These are phyloP conservation scores for Kwoniella mangroviensis DNA, from an alignment of 768 basidiomycete species.

Conservation along the genomic window DNA sequence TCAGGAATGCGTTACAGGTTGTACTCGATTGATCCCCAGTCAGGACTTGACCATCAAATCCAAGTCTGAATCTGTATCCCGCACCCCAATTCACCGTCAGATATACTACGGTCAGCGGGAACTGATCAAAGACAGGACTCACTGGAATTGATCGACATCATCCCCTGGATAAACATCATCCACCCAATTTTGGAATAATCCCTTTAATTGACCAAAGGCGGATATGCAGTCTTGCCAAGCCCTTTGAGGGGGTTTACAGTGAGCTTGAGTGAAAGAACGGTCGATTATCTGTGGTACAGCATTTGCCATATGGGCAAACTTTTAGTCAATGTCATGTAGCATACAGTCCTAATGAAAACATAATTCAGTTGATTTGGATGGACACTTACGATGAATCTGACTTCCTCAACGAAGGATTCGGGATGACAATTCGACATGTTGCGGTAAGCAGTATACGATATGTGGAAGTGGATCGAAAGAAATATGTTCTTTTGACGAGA, in stretches of 20 bases:
- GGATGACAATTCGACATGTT: conserved; percentile 9
- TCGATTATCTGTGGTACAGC: conserved; percentile 1
- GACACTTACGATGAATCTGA: neutral
- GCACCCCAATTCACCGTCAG: neutral
- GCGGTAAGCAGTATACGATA: neutral
- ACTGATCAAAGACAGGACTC: neutral
- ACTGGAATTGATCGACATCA: conserved; percentile 10
- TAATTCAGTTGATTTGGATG: neutral
- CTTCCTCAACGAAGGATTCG: conserved; percentile 5
- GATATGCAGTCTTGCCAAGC: conserved; percentile 2
- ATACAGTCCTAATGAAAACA: neutral
- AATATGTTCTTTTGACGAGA: neutral
- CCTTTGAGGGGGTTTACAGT: conserved; percentile 3
- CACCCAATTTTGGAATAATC: conserved; percentile 6
- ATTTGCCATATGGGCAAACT: neutral
- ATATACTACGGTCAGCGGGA: too few species aligned
- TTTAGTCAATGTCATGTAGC: neutral
- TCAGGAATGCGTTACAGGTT: neutral
- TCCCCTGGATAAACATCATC: conserved; percentile 8
- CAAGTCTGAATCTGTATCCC: conserved; percentile 11
- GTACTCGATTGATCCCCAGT: conserved; percentile 6
- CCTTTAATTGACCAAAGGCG: neutral
- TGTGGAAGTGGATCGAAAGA: neutral
- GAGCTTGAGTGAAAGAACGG: conserved; percentile 2
- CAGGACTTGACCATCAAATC: conserved; percentile 8